Base-by-base conservation (phyloP, 345 rosid species). In the Sonneratia caseolaris region DNA sequence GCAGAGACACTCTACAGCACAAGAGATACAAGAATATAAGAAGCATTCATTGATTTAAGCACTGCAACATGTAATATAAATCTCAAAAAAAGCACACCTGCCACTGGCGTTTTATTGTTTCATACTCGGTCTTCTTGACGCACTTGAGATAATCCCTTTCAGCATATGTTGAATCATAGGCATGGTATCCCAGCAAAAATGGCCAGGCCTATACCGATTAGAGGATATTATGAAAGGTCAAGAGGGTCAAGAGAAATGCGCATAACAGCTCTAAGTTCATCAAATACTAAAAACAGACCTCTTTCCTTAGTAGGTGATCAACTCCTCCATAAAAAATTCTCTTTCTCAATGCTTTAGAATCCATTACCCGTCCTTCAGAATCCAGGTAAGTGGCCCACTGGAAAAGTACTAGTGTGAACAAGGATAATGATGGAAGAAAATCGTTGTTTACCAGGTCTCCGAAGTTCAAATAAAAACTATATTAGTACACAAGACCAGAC, bases 321-420 rank as follows among this genome's bases (percentile, higher is more conserved):
- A 88, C 83, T 85, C 96, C 98, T 70, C 99, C 99, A 76, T 90
- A 89, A 83, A 92, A 92, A 74, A 96, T 84, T 84, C 96, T 91
- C 77, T 85, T 86, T 76, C 87, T 83, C 69, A 91, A 83, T 67
- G 91, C 90, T 75, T 84, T 76, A 69, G 96, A 72, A 82, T 91
- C 91, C 64, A 80, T 74, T 65, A 92, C 82, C 68, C 95, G 89
- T 70, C 98, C 97, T 83, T 92, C 98, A 68, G 85, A 88, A 81
- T 91, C 97, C 86, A 92, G 76, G 82, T 89, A 89, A 64, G 88
- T 88, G 53, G 82, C 81, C 90, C 91, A 92, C 99, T 92, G 83
- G 75, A 79, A 79, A 64, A 61, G 70, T 37, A 71, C 74, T 66
- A 70, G 59, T 47, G 8, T 68, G 57, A 36, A 73, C 45, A 72